Conservation (phyloP, 257 asterid species). For the Ajuga chamaepitys region DNA sequence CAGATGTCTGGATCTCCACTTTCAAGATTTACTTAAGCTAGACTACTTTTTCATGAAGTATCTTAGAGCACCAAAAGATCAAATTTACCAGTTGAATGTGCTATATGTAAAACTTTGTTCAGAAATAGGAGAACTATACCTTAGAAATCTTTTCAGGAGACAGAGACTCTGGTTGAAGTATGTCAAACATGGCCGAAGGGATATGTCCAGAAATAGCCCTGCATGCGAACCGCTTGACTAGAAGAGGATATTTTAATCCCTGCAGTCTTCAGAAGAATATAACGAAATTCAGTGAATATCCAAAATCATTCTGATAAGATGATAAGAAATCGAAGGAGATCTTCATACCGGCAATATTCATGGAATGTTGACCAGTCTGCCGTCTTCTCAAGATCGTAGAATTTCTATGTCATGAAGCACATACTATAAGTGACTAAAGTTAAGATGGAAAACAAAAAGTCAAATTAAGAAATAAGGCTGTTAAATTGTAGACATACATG, state of each 20-base stretch:
- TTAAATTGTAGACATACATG: too few species aligned
- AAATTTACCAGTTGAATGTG: not conserved
- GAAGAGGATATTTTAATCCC: conserved; percentile 75
- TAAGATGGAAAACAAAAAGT: conserved; percentile 1
- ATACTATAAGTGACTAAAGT: conserved; percentile 1
- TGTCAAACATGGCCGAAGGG: conserved; percentile 39
- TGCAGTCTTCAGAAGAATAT: conserved; percentile 41
- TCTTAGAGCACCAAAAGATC: not conserved
- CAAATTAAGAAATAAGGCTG: not conserved
- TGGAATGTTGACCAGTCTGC: conserved; percentile 70
- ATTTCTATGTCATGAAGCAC: conserved; percentile 32
- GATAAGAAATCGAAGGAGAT: conserved; percentile 14
- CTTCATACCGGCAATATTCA: conserved; percentile 66
- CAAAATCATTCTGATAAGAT: not conserved
- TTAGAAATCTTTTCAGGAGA: conserved; percentile 38
- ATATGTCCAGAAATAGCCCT: conserved; percentile 52
- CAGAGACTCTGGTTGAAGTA: conserved; percentile 61
- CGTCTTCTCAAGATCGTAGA: conserved; percentile 60
- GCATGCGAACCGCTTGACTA: conserved; percentile 72
- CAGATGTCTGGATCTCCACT: too few species aligned
- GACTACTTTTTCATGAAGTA: not conserved
- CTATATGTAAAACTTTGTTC: not conserved
- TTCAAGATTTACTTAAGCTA: too few species aligned
- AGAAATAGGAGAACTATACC: conserved; percentile 33
- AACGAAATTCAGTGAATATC: conserved; percentile 16